Evolutionary conservation across 176 grass and related monocot genomes (phyloP), one percentile per base, ranked within the genome.

Genomic region (Echinochloa phyllopogon): DNA sequence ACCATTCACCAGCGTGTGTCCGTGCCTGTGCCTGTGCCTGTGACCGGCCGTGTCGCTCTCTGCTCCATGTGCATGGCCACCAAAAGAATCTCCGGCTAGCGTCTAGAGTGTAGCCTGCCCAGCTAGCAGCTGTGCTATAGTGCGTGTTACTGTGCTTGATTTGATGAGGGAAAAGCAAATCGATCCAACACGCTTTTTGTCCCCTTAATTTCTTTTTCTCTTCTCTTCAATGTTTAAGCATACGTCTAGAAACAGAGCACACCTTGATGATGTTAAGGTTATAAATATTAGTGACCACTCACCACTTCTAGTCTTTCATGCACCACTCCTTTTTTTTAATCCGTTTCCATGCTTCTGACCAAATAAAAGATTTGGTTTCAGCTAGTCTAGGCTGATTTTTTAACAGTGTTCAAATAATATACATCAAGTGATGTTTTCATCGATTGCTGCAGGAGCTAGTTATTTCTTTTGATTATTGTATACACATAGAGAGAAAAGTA

Each of bases 131-230:
- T 48, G 20, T 66, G 47, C 8, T 16, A 25, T 51, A 77, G 79
- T 88, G 86, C 55, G 65, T 52, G 64, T 11, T 47, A 77, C 67
- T 82, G 64, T 78, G 51, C 41, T 79, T 25, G 65, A 77, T 74
- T 64, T 83, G 74, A 67, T 79, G 13, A 10, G 6, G 36, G 41
- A n/a, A 44, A 66, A 33, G 5, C 40, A 61, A 17, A 75, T 40
- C 73, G 29, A 38, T 13, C 14, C 4, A 27, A 49, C 25, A 36
- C 68, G n/a, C 68, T 29, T 80, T 42, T 51, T 20, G 10, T 24
- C 13, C 27, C 37, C 36, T 24, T 24, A 42, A 56, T n/a, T 74
- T 50, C 11, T 39, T 77, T 85, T 72, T 24, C 8, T 44, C 42
- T 33, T 21, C 20, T 45, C 20, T 33, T 5, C 18, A 6, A 58